A percentile compares a stretch with the other conserved stretches of the same genome.
phyloP scores from a whole-genome alignment of 108 stramenopile genomes.

The Chaetoceros tenuissimus region DNA sequence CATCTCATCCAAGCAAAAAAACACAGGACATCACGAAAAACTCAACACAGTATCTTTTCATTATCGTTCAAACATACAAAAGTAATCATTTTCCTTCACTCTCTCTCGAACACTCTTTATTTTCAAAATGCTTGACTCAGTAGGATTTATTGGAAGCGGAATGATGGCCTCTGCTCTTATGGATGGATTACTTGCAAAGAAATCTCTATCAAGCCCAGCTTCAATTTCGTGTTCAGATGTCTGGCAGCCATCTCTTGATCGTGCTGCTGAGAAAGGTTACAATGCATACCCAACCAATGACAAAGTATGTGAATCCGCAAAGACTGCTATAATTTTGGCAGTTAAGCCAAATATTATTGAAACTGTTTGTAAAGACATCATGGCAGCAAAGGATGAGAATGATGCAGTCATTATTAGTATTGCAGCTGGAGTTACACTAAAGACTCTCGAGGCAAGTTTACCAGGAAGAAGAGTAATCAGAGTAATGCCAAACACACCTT shows the following conservation, averaged over 20 bases:
- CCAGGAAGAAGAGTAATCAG: constrained; percentile 70
- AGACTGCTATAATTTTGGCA: constrained; percentile 64
- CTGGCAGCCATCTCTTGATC: constrained; percentile 40
- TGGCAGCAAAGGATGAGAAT: constrained; percentile 5
- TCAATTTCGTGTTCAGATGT: constrained; percentile 59
- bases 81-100: too few species aligned
- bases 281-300: constrained; percentile 43
- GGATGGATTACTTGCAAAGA: constrained; percentile 54
- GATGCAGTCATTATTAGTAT: constrained; percentile 67
- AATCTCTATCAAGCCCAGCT: constrained; percentile 25
- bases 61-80: too few species aligned
- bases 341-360: constrained; percentile 65
- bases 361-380: constrained; percentile 49
- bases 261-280: constrained; percentile 50
- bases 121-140: constrained; percentile 23
- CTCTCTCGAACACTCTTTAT: too few species aligned
- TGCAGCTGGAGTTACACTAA: constrained; percentile 81
- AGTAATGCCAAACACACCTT: constrained; percentile 95
- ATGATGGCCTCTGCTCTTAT: constrained; percentile 81
- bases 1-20: too few species aligned
- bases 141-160: constrained; percentile 80
- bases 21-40: too few species aligned
- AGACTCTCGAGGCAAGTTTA: constrained; percentile 45
- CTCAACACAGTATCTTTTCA: too few species aligned
- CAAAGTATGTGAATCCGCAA: constrained; percentile 42